A percentile compares a stretch with the other conserved stretches of the same genome.
Evolutionary conservation across 1,284 basidiomycete genomes (phyloP).

Genomic region (Ceratobasidium sp.): DNA sequence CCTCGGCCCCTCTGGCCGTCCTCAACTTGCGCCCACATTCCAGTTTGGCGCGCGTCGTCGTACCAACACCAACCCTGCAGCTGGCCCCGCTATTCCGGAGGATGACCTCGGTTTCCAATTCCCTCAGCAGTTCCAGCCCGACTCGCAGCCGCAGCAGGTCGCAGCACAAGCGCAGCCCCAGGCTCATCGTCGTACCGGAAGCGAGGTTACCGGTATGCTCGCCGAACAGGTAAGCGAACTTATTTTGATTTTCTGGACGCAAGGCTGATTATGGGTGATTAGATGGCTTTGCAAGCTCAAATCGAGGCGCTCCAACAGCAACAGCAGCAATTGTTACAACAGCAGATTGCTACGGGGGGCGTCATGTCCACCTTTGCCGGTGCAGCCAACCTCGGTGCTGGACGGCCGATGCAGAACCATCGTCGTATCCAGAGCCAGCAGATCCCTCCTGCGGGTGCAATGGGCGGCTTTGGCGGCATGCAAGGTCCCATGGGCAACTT

Average conservation of each 20-base stretch:
- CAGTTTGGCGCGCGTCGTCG: slow-evolving; percentile 84
- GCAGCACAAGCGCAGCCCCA: slow-evolving; percentile 56
- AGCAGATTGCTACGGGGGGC: slow-evolving; percentile 83
- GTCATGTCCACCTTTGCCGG: slow-evolving; percentile 71
- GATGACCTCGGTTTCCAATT: slow-evolving; percentile 85
- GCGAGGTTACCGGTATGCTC: slow-evolving; percentile 83
- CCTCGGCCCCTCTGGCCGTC: slow-evolving; percentile 83
- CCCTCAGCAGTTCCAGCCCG: slow-evolving; percentile 67
- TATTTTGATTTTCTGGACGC: background rate
- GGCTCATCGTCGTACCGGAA: slow-evolving; percentile 63
- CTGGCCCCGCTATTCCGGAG: slow-evolving; percentile 75
- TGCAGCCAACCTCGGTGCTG: slow-evolving; percentile 69
- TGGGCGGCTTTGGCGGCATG: slow-evolving; percentile 61
- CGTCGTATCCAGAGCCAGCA: slow-evolving; percentile 86
- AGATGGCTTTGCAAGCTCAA: slow-evolving; percentile 91
- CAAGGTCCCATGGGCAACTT: slow-evolving; percentile 72
- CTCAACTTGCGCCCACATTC: slow-evolving; percentile 89
- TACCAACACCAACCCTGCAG: slow-evolving; percentile 60
- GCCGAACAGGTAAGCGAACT: slow-evolving; percentile 80
- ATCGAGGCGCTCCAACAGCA: slow-evolving; percentile 92
- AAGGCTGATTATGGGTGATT: slow-evolving; percentile 43
- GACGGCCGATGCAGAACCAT: slow-evolving; percentile 68
- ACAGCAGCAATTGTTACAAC: slow-evolving; percentile 87
- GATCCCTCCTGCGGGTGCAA: slow-evolving; percentile 64
- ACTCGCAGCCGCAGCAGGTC: slow-evolving; percentile 8